Evolutionary conservation across 805 yeast genomes (phyloP).

Genomic region (Saccharomycopsis microspora): DNA sequence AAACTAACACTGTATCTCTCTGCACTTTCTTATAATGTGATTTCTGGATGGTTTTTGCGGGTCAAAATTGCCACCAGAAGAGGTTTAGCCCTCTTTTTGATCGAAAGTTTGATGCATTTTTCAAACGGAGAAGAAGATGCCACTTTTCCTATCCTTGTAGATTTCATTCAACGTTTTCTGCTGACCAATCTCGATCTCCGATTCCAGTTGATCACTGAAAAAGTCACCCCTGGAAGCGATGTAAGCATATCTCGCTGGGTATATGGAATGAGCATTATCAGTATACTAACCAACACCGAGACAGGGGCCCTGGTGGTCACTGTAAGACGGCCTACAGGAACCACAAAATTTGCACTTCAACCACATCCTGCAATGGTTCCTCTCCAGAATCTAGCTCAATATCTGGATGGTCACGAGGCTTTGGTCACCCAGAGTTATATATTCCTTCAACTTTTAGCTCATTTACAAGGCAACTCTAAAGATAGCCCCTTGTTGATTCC

Average conservation of each 20-base stretch:
- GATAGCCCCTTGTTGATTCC: conserved; percentile 16
- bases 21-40: conserved; percentile 54
- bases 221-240: conserved; percentile 17
- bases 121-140: conserved; percentile 20
- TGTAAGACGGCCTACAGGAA: conserved; percentile 60
- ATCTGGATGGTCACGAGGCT: conserved; percentile 19
- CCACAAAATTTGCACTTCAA: conserved; percentile 32
- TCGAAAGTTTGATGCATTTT: conserved; percentile 33
- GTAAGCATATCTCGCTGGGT: conserved; percentile 40
- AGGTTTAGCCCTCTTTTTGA: conserved; percentile 49
- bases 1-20: conserved; percentile 50
- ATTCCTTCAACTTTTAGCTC: conserved; percentile 39
- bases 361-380: conserved; percentile 31
- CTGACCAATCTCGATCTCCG: conserved; percentile 50
- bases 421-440: conserved; percentile 33
- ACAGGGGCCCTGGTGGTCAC: conserved; percentile 42
- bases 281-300: conserved; percentile 39
- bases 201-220: conserved; percentile 18
- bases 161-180: conserved; percentile 56
- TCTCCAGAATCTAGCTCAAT: conserved; percentile 12
- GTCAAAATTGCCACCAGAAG: conserved; percentile 48
- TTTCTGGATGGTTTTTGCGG: conserved; percentile 62
- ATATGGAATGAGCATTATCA: conserved; percentile 42
- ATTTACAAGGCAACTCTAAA: conserved; percentile 20
- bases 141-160: conserved; percentile 52